These are phyloP conservation scores for Boletus fagicola DNA, from an alignment of 768 basidiomycete genomes.

Conservation along the genomic window DNA sequence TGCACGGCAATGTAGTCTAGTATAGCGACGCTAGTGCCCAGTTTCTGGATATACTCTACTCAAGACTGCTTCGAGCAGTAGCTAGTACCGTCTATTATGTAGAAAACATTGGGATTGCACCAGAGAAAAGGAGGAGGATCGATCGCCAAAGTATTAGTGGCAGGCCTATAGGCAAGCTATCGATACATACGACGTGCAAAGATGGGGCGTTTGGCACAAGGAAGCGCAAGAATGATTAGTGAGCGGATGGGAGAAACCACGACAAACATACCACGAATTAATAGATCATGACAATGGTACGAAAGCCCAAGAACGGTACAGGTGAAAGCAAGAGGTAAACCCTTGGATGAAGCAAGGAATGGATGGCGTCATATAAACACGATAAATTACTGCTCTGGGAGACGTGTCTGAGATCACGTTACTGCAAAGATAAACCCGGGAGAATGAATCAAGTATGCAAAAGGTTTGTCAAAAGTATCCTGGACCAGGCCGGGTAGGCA, in stretches of 20 bases:
- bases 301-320: constrained; percentile 13
- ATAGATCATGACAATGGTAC: constrained; percentile 3
- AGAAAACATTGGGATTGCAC: not conserved
- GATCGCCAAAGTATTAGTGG: not conserved
- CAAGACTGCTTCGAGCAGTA: constrained; percentile 11
- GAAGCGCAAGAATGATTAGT: constrained; percentile 13
- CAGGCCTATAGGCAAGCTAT: constrained; percentile 5
- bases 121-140: not conserved
- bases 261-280: constrained; percentile 4
- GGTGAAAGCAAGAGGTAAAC: constrained; percentile 9
- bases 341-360: constrained; percentile 8
- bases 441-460: constrained; percentile 1
- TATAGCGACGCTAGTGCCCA: not conserved
- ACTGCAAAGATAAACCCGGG: constrained; percentile 5
- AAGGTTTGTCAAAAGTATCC: constrained; percentile 26
- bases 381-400: constrained; percentile 27
- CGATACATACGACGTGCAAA: constrained; percentile 4
- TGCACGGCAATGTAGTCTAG: not conserved
- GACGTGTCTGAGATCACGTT: constrained; percentile 3
- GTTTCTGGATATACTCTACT: constrained; percentile 2
- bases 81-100: not conserved
- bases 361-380: constrained; percentile 26
- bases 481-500: constrained; percentile 21
- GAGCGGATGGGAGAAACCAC: not conserved
- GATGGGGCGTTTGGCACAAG: constrained; percentile 5